phyloP scores from a whole-genome alignment of 768 basidiomycete species.

The Wakefieldia striispora region DNA sequence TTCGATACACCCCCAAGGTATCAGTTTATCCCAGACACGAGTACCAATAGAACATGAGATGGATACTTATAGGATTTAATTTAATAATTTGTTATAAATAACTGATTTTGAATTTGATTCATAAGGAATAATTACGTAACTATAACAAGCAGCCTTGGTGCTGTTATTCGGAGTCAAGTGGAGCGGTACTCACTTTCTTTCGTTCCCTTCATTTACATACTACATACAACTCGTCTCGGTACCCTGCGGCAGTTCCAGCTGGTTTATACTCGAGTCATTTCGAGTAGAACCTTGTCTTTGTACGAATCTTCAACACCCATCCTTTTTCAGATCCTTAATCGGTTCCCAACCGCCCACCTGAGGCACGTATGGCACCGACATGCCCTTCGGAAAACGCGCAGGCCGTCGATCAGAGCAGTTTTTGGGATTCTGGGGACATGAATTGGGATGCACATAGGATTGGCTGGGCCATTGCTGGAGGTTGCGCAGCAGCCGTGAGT shows the following conservation, averaged over 20 bases:
- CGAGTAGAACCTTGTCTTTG: conserved; percentile 4
- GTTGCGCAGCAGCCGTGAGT: conserved; percentile 54
- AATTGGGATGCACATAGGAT: conserved; percentile 65
- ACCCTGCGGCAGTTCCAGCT: conserved; percentile 4
- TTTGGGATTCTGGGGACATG: conserved; percentile 54
- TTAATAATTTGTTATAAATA: no score
- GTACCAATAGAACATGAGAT: no score
- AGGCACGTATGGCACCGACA: conserved; percentile 20
- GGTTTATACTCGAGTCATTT: conserved; percentile 4
- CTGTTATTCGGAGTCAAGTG: neutral
- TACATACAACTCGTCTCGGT: conserved; percentile 1
- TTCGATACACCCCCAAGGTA: no score
- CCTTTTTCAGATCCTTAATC: neutral
- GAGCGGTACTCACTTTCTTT: neutral
- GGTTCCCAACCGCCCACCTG: neutral
- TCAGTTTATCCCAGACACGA: no score
- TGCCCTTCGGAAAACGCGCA: conserved; percentile 55
- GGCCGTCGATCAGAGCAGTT: conserved; percentile 54
- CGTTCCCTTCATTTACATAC: neutral
- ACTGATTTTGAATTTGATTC: neutral
- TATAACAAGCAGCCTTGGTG: neutral
- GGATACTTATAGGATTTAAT: no score
- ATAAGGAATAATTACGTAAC: conserved; percentile 5
- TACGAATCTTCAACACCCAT: neutral
- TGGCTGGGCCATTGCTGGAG: conserved; percentile 73